phyloP scores from a whole-genome alignment of 2,329 filamentous ascomycete genomes.

The Exophiala sp. region DNA sequence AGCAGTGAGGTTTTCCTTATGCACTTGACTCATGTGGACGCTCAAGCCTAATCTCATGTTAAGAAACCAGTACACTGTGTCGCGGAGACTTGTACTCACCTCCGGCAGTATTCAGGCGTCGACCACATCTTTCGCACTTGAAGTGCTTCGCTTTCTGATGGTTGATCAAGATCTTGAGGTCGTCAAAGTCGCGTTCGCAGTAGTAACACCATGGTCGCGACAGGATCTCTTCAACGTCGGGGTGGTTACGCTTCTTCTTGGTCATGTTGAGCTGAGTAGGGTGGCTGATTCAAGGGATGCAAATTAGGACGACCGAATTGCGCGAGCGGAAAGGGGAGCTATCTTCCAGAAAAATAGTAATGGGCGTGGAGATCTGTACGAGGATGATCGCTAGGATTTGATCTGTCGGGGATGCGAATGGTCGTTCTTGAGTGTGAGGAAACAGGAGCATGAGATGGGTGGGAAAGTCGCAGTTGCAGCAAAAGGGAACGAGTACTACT shows the following conservation, averaged over 20 bases:
- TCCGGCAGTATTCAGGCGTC: slow-evolving; percentile 88
- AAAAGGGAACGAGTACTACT: neutral
- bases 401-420: neutral
- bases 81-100: slow-evolving; percentile 53
- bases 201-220: slow-evolving; percentile 96
- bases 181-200: slow-evolving; percentile 98
- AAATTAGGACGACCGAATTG: neutral
- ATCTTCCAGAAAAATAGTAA: neutral
- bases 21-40: slow-evolving; percentile 97
- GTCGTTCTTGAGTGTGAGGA: neutral
- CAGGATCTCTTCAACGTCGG: slow-evolving; percentile 84
- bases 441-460: neutral
- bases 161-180: slow-evolving; percentile 90
- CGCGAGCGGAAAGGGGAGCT: neutral
- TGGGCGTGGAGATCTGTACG: neutral
- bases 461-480: neutral
- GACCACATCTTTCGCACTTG: slow-evolving; percentile 88
- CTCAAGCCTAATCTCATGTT: slow-evolving; percentile 64
- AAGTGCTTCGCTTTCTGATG: slow-evolving; percentile 99
- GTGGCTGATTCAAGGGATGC: neutral
- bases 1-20: slow-evolving; percentile 83
- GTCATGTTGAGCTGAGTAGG: slow-evolving; percentile 56
- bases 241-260: slow-evolving; percentile 85
- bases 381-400: neutral
- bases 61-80: too few species aligned